phyloP scores from a whole-genome alignment of 1,284 basidiomycete species.

The Stygiomarasmius scandens region DNA sequence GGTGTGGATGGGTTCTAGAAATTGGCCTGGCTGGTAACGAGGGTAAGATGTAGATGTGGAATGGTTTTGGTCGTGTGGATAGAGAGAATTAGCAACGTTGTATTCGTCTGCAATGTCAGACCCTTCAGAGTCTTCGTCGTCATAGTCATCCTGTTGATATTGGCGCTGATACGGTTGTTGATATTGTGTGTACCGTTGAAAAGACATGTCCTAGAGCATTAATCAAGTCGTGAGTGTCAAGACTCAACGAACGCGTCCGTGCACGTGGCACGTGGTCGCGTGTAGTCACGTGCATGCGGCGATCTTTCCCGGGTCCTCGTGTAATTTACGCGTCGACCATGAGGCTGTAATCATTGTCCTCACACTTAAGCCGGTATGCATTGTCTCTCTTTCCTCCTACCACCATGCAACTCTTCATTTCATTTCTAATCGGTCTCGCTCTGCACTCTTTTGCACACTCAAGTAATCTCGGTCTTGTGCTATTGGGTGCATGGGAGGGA shows the following conservation, averaged over 20 bases:
- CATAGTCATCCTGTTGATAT: neutral
- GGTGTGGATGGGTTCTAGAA: conserved; percentile 50
- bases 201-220: conserved; percentile 4
- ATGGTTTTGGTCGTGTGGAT: neutral
- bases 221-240: neutral
- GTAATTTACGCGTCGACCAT: neutral
- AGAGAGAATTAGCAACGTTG: neutral
- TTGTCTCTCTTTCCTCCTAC: conserved; percentile 13
- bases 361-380: neutral
- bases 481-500: conserved; percentile 46
- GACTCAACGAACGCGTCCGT: neutral
- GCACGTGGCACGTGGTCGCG: neutral
- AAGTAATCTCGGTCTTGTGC: conserved; percentile 18
- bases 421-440: conserved; percentile 42
- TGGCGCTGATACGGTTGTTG: neutral
- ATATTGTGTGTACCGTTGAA: neutral
- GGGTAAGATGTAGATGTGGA: conserved; percentile 7
- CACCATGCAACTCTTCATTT: conserved; percentile 41
- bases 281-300: no score
- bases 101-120: conserved; percentile 13
- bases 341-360: neutral
- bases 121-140: conserved; percentile 2
- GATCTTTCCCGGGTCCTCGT: neutral
- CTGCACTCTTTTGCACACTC: conserved; percentile 30
- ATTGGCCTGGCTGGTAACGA: conserved; percentile 49